phyloP scores from a whole-genome alignment of 2,329 filamentous ascomycete genomes.

The Lasiodiplodia theobromae region DNA sequence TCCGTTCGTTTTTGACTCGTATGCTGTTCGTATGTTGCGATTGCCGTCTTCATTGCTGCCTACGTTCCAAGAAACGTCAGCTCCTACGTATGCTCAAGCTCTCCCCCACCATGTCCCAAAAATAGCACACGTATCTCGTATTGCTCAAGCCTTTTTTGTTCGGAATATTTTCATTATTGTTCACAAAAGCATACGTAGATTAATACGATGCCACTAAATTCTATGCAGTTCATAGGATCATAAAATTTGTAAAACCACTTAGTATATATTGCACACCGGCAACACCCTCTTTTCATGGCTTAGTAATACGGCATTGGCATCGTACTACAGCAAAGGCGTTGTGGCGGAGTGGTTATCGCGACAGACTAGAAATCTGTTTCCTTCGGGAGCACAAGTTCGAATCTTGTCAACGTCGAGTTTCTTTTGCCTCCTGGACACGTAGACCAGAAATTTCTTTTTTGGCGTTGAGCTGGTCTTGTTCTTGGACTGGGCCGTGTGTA shows the following conservation, averaged over 20 bases:
- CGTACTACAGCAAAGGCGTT: not conserved
- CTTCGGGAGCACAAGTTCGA: slow-evolving; percentile 1
- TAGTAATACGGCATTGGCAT: not conserved
- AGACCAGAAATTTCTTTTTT: not conserved
- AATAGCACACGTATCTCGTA: not conserved
- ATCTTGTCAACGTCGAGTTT: not conserved
- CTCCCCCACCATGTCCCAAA: not conserved
- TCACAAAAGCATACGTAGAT: too few species aligned
- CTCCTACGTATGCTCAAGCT: not conserved
- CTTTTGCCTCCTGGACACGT: not conserved
- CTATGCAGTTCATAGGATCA: too few species aligned
- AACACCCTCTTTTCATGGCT: not conserved
- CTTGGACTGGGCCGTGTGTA: not conserved
- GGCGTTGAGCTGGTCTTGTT: not conserved
- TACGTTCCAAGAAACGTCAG: not conserved
- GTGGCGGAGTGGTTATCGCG: slow-evolving; percentile 1
- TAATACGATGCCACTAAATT: too few species aligned
- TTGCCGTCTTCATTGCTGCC: not conserved
- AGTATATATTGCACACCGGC: not conserved
- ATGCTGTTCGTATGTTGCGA: not conserved
- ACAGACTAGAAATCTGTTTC: slow-evolving; percentile 2
- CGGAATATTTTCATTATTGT: not conserved
- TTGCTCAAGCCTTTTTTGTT: not conserved
- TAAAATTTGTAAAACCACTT: not conserved
- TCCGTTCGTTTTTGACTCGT: not conserved